phyloP scores from a whole-genome alignment of 1,284 basidiomycete species.

The Ustanciosporium gigantosporum region DNA sequence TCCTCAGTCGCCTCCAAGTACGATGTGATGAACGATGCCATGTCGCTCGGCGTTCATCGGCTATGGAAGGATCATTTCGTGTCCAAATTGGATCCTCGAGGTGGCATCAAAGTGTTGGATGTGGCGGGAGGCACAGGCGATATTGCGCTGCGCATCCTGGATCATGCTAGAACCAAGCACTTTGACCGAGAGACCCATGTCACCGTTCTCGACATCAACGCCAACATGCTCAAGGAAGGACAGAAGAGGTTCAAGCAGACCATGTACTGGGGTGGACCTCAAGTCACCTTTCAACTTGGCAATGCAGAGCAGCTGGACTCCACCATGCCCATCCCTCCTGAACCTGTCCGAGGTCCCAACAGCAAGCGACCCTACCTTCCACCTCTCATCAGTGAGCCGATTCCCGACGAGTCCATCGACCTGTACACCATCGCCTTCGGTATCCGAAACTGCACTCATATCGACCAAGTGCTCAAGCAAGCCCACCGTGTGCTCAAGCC shows the following conservation, averaged over 20 bases:
- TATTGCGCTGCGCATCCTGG: slow-evolving; percentile 90
- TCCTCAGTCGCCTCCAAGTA: slow-evolving; percentile 93
- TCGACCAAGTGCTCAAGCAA: slow-evolving; percentile 83
- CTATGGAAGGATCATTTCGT: slow-evolving; percentile 97
- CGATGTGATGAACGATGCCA: slow-evolving; percentile 98
- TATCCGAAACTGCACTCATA: slow-evolving; percentile 94
- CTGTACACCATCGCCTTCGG: slow-evolving; percentile 99
- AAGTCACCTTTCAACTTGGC: slow-evolving; percentile 87
- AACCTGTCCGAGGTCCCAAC: slow-evolving; percentile 25
- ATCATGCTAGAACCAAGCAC: slow-evolving; percentile 85
- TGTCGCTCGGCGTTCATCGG: slow-evolving; percentile 92
- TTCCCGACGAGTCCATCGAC: slow-evolving; percentile 73
- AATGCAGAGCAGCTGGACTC: slow-evolving; percentile 79
- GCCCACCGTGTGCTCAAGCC: slow-evolving; percentile 94
- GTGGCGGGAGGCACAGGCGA: slow-evolving; percentile 96
- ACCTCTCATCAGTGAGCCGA: slow-evolving; percentile 49
- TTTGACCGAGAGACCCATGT: slow-evolving; percentile 71
- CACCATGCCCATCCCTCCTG: slow-evolving; percentile 37
- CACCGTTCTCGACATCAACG: slow-evolving; percentile 91
- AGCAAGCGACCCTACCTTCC: slow-evolving; percentile 51
- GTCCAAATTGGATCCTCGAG: slow-evolving; percentile 72
- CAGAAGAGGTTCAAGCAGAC: slow-evolving; percentile 69
- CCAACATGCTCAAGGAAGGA: slow-evolving; percentile 92
- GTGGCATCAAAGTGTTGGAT: slow-evolving; percentile 75
- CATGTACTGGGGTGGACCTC: slow-evolving; percentile 72